phyloP scores from a whole-genome alignment of 2,329 filamentous ascomycete species.

The Pseudogymnoascus destructans region DNA sequence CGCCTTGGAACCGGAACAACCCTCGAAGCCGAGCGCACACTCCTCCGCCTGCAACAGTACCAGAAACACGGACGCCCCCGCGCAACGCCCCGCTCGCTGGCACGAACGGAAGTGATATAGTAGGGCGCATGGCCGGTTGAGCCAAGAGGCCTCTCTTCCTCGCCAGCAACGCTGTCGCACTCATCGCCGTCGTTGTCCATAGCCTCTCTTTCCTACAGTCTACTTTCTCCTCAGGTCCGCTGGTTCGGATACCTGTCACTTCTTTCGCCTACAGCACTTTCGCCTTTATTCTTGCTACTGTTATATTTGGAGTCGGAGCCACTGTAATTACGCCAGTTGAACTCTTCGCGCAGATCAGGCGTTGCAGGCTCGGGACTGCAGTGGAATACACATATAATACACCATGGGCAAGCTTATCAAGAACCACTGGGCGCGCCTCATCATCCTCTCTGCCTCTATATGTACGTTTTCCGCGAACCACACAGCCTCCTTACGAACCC shows the following conservation, averaged over 20 bases:
- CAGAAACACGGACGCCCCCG: background rate
- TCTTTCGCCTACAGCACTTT: background rate
- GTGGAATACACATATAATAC: slow-evolving; percentile 7
- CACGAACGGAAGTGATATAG: slow-evolving; percentile 1
- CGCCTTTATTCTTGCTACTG: background rate
- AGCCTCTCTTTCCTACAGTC: background rate
- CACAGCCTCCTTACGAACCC: slow-evolving; percentile 10
- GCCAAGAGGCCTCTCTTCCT: background rate
- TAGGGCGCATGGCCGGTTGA: slow-evolving; percentile 5
- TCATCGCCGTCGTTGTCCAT: background rate
- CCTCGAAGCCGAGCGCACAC: slow-evolving; percentile 1
- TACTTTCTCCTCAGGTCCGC: background rate
- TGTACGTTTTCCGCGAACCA: slow-evolving; percentile 28
- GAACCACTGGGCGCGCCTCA: slow-evolving; percentile 96
- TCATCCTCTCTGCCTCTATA: slow-evolving; percentile 68
- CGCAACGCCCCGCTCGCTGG: background rate
- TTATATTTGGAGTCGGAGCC: background rate
- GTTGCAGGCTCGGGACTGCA: slow-evolving; percentile 4
- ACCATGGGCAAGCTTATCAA: slow-evolving; percentile 96
- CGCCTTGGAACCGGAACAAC: background rate
- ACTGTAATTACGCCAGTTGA: background rate
- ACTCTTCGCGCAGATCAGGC: background rate
- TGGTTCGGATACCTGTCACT: slow-evolving; percentile 5
- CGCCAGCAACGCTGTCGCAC: slow-evolving; percentile 1
- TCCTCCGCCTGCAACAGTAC: background rate